A percentile compares a stretch with the other conserved stretches of the same genome.
Evolutionary conservation across 495 filamentous ascomycete genomes (phyloP).

Genomic region (Platismatia glauca): DNA sequence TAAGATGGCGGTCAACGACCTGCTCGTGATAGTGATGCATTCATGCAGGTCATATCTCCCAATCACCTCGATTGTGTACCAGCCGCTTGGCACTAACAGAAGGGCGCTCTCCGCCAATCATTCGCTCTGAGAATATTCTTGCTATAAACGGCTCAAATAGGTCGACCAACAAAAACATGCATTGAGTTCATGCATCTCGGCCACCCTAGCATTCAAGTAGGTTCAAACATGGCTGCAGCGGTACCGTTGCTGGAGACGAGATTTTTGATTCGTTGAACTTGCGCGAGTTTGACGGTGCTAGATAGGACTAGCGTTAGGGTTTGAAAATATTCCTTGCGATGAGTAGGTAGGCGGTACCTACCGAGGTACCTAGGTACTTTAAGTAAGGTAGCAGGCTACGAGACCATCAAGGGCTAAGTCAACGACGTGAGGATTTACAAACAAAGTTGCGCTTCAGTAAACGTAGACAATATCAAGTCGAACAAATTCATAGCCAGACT

Average conservation of each 20-base stretch:
- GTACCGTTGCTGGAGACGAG: background rate
- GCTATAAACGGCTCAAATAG: background rate
- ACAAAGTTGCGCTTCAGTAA: too few species aligned
- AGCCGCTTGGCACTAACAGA: background rate
- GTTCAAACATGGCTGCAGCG: background rate
- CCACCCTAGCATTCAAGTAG: background rate
- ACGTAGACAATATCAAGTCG: too few species aligned
- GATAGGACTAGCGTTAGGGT: background rate
- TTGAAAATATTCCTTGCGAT: background rate
- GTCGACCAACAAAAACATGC: conserved; percentile 1
- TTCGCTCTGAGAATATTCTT: background rate
- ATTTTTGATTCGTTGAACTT: background rate
- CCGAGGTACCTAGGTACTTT: too few species aligned
- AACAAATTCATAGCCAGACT: too few species aligned
- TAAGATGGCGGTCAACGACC: background rate
- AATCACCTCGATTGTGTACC: background rate
- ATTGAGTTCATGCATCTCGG: conserved; percentile 14
- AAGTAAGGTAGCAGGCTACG: too few species aligned
- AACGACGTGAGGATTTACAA: too few species aligned
- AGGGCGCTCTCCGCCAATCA: conserved; percentile 11
- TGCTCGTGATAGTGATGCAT: background rate
- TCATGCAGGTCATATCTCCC: conserved; percentile 9
- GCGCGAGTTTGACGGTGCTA: background rate
- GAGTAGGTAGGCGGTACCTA: too few species aligned
- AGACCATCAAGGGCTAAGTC: too few species aligned